Evolutionary conservation across 73 alveolate genomes (phyloP).

Genomic region (Blepharisma stoltei): DNA sequence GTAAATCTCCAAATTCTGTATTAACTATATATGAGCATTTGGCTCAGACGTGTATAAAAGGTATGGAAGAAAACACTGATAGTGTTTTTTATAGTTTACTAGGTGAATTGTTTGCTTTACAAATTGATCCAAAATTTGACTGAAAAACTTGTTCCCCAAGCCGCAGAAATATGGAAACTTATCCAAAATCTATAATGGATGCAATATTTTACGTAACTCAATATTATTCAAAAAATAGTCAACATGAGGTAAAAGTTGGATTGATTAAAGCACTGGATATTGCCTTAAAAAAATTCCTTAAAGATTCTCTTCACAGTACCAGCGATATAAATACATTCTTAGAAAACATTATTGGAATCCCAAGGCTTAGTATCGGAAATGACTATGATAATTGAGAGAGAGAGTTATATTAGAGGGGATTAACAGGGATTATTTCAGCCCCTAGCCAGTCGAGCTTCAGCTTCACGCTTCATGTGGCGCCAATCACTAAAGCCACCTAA

Average conservation of each 20-base stretch:
- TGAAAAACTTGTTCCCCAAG: background rate
- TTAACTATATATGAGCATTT: background rate
- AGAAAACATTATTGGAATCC: background rate
- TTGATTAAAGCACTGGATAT: background rate
- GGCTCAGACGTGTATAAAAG: background rate
- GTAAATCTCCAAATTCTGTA: background rate
- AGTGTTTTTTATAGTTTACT: background rate
- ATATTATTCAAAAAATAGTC: background rate
- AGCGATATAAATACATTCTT: background rate
- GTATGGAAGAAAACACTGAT: slow-evolving; percentile 21
- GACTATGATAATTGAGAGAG: background rate
- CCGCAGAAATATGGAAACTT: background rate
- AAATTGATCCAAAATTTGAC: background rate
- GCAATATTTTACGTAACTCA: background rate
- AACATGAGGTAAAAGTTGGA: slow-evolving; percentile 2
- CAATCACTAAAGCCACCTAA: no score
- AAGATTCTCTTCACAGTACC: background rate
- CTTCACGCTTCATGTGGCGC: no score
- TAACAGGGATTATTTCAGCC: no score
- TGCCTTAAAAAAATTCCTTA: background rate
- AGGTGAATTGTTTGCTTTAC: background rate
- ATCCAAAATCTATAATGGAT: slow-evolving; percentile 13
- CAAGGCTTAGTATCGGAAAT: background rate
- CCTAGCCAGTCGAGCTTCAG: no score
- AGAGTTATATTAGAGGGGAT: no score